A percentile compares a stretch with the other conserved stretches of the same genome.
These are phyloP conservation scores for Coleophoma cylindrospora DNA, from an alignment of 2,329 filamentous ascomycete genomes.

Conservation along the genomic window DNA sequence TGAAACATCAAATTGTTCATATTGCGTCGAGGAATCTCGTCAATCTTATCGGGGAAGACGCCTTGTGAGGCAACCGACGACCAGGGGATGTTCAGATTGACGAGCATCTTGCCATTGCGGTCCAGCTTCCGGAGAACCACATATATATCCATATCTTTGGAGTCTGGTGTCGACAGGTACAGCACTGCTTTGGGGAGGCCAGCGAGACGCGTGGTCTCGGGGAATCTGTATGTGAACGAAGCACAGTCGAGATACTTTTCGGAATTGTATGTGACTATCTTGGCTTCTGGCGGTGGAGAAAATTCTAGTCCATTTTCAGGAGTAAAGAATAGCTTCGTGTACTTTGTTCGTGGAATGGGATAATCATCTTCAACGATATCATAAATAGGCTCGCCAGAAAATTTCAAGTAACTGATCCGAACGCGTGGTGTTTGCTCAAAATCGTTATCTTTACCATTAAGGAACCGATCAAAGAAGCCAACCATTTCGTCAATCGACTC, in stretches of 20 bases:
- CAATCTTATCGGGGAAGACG: not conserved
- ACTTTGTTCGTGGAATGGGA: conserved; percentile 28
- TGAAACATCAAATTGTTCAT: conserved; percentile 1
- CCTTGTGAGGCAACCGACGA: not conserved
- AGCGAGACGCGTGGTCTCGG: conserved; percentile 32
- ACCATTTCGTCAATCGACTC: conserved; percentile 31
- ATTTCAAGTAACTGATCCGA: conserved; percentile 27
- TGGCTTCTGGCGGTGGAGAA: not conserved
- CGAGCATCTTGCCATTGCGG: conserved; percentile 34
- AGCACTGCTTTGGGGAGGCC: conserved; percentile 41
- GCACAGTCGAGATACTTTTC: conserved; percentile 21
- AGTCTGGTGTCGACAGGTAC: conserved; percentile 36
- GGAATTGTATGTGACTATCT: conserved; percentile 27
- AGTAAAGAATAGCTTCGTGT: conserved; percentile 26
- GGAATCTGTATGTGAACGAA: conserved; percentile 34
- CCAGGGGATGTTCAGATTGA: conserved; percentile 37
- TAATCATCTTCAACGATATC: conserved; percentile 29
- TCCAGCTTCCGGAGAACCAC: conserved; percentile 39
- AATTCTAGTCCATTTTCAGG: conserved; percentile 1
- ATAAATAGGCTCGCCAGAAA: conserved; percentile 23
- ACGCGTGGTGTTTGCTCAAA: conserved; percentile 42
- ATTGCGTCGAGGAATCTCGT: no score
- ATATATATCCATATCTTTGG: conserved; percentile 39
- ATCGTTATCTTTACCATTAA: conserved; percentile 36
- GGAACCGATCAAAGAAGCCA: conserved; percentile 40